Evolutionary conservation across 257 asterid genomes (phyloP), one percentile per base, ranked within the genome.

Genomic region (Ocimum tenuiflorum): DNA sequence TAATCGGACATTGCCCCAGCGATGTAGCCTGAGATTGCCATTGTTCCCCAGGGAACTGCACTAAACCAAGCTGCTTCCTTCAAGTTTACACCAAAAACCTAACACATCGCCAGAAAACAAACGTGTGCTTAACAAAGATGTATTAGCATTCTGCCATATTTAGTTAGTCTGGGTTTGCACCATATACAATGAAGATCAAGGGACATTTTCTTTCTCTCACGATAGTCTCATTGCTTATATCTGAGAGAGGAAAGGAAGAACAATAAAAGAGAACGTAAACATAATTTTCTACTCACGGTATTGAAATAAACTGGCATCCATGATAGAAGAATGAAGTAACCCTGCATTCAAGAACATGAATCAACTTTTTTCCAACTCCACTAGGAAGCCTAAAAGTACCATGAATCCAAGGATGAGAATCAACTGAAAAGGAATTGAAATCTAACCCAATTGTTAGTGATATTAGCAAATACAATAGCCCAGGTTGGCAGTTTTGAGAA

Each of bases 41-140:
- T 89, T 49, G 99, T 87, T 46, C 92, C 99, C 99, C 99, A 92
- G 0, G 99, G 99, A 67, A 89, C 85, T 4, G 99, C 99, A 70
- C 99, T 92, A 67, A 92, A 92, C 99, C 99, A 92, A 48, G 99
- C 99, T 20, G 99, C 99, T 79, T 92, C 96, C 77, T 81, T 84
- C 85, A 91, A 77, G 82, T 91, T 91, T 76, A 91, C 96, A 66
- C 68, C 77, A 56, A 83, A 91, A 70, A 91, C 98, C 98, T 88
- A 45, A 31, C 27, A 59, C 17, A 42, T 31, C 36, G 55, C 15
- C 49, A 59, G 27, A 6, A 62, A 8, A 31, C 7, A 31, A 31
- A 31, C 36, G 3, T 31, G 3, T 31, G 36, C 36, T 3, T 7
- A 31, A 5, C 6, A 4, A 31, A 3, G 36, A 31, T 31, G 36